phyloP scores from a whole-genome alignment of 2,329 filamentous ascomycete species.

The Hysterium pulicare region DNA sequence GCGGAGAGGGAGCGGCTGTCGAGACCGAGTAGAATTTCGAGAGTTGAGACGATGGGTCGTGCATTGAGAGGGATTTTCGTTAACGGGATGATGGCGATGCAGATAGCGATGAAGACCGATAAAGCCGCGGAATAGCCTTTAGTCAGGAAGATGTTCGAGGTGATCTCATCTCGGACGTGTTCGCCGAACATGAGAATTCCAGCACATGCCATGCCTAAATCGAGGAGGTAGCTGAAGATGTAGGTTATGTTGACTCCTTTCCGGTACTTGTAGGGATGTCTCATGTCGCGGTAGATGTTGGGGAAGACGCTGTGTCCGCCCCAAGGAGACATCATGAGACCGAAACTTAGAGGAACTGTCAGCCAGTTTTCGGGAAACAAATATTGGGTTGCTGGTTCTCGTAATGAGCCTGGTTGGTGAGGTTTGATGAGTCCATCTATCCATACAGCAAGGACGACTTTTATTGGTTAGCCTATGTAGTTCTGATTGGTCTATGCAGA shows the following conservation, averaged over 20 bases:
- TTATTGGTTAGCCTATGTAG: constrained; percentile 22
- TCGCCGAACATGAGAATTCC: constrained; percentile 96
- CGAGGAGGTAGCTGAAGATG: constrained; percentile 78
- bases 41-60: constrained; percentile 79
- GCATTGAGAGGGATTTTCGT: constrained; percentile 93
- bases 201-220: constrained; percentile 75
- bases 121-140: constrained; percentile 69
- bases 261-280: constrained; percentile 77
- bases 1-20: constrained; percentile 55
- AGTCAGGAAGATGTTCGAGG: constrained; percentile 78
- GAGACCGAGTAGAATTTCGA: constrained; percentile 77
- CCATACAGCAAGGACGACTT: constrained; percentile 80
- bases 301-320: constrained; percentile 75
- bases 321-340: constrained; percentile 81
- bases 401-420: constrained; percentile 74
- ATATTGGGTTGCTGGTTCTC: constrained; percentile 74
- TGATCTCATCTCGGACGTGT: constrained; percentile 81
- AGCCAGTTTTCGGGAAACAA: constrained; percentile 83
- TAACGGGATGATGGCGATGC: constrained; percentile 87
- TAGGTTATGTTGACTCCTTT: constrained; percentile 77
- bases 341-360: constrained; percentile 82
- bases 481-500: background rate
- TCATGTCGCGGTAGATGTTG: constrained; percentile 76
- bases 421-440: constrained; percentile 84
- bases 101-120: constrained; percentile 76